These are phyloP conservation scores for Lindgomyces ingoldianus DNA, from an alignment of 495 filamentous ascomycete species.

Conservation along the genomic window DNA sequence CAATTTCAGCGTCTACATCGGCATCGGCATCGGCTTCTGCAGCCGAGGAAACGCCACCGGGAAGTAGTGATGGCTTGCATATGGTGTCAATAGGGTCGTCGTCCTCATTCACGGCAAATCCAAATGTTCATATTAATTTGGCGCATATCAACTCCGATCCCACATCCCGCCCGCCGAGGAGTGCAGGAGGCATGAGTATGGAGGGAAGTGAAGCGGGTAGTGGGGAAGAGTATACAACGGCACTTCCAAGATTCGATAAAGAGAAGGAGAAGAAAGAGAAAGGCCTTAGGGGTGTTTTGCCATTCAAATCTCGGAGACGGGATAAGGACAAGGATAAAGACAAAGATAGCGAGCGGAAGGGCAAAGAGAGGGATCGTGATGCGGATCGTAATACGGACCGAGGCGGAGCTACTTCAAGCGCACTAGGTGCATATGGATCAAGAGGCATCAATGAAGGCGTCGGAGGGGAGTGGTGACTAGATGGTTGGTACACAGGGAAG, in stretches of 20 bases:
- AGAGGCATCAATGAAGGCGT: neutral
- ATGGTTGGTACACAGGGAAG: slow-evolving; percentile 23
- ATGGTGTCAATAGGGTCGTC: slow-evolving; percentile 17
- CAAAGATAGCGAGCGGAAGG: slow-evolving; percentile 16
- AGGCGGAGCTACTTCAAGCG: neutral
- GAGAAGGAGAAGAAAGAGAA: slow-evolving; percentile 29
- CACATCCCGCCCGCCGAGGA: slow-evolving; percentile 11
- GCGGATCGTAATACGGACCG: neutral
- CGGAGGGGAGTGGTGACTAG: slow-evolving; percentile 23
- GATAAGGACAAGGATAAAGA: slow-evolving; percentile 26
- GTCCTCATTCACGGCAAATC: slow-evolving; percentile 17
- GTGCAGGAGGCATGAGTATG: slow-evolving; percentile 24
- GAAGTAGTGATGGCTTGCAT: slow-evolving; percentile 25
- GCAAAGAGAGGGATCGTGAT: slow-evolving; percentile 25
- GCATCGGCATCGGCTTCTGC: slow-evolving; percentile 32
- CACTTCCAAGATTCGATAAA: slow-evolving; percentile 33
- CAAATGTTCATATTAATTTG: slow-evolving; percentile 25
- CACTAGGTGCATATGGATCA: neutral
- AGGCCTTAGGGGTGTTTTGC: slow-evolving; percentile 35
- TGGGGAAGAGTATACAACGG: slow-evolving; percentile 33
- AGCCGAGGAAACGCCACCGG: slow-evolving; percentile 34
- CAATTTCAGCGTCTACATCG: slow-evolving; percentile 24
- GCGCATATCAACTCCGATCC: neutral
- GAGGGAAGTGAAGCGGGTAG: slow-evolving; percentile 25
- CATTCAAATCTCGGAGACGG: slow-evolving; percentile 20